Evolutionary conservation across 169 alveolate genomes (phyloP), one percentile per base, ranked within the genome.

Genomic region (Plasmodium billcollinsi): DNA sequence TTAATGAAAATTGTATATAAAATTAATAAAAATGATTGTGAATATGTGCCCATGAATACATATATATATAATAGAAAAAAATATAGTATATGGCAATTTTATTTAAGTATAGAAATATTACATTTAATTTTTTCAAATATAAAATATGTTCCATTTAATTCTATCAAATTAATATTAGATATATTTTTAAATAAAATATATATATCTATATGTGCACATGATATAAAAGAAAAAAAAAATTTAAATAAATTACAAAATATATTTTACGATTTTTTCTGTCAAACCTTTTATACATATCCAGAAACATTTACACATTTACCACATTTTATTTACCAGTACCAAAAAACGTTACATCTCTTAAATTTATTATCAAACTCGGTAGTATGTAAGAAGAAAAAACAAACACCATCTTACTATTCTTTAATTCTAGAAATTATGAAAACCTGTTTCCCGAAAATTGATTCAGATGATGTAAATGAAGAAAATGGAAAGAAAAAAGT

Each of bases 111-210:
- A 65, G 89, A 78, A 66, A 78, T 78, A 3, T 58, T 78, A 6
- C 65, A 78, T 59, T 43, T 78, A 78, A 78, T 78, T 14, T 78
- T 78, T 66, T 49, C 29, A 59, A 78, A 78, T 66, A 65, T 78
- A 50, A 78, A 78, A 78, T 78, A 12, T 65, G 72, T 78, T 65
- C 89, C 89, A 29, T 78, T 78, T 78, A 78, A 43, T 66, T 78
- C 89, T 43, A 78, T 78, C 11, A 78, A 78, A 58, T 45, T 78
- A 78, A 78, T 78, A 65, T 59, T 78, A 18, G 89, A 78, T 54
- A 78, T 66, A 78, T 78, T 78, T 78, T 24, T 78, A 24, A 78
- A 78, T 49, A 78, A 52, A 52, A 21, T 61, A 18, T 50, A 65
- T 65, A 29, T 59, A 78, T 65, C 80, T 43, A 39, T 78, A 29